Evolutionary conservation across 805 yeast species (phyloP).

Genomic region (Pichia nanzhaoensis): DNA sequence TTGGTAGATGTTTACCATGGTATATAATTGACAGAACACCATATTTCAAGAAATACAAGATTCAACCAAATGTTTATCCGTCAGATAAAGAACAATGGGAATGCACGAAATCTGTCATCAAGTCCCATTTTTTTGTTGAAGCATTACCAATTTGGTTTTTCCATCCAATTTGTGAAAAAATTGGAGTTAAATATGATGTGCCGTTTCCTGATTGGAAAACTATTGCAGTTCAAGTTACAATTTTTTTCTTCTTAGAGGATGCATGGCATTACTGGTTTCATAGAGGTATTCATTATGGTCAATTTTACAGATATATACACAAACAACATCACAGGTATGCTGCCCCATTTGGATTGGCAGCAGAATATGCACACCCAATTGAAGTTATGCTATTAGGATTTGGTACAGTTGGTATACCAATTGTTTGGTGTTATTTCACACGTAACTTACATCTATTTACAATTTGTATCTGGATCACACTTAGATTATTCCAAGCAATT

Average conservation of each 20-base stretch:
- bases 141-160: constrained; percentile 96
- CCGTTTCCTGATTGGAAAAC: constrained; percentile 73
- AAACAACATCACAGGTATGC: constrained; percentile 98
- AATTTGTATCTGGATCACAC: constrained; percentile 78
- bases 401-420: constrained; percentile 96
- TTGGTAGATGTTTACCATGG: constrained; percentile 93
- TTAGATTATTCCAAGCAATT: constrained; percentile 91
- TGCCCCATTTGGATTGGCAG: constrained; percentile 95
- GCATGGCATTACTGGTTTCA: constrained; percentile 97
- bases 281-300: constrained; percentile 81
- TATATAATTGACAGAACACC: constrained; percentile 78
- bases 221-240: constrained; percentile 57
- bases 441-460: constrained; percentile 81
- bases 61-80: constrained; percentile 83
- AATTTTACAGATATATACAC: constrained; percentile 87
- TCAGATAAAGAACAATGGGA: constrained; percentile 83
- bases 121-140: constrained; percentile 86
- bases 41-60: constrained; percentile 77
- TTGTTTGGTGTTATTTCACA: constrained; percentile 71
- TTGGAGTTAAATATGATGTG: constrained; percentile 71
- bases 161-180: constrained; percentile 81
- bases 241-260: constrained; percentile 85
- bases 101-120: constrained; percentile 77
- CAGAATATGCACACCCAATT: constrained; percentile 95
- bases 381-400: constrained; percentile 88